Evolutionary conservation across 2,329 filamentous ascomycete genomes (phyloP).

Genomic region (Trichoderma hamatum): DNA sequence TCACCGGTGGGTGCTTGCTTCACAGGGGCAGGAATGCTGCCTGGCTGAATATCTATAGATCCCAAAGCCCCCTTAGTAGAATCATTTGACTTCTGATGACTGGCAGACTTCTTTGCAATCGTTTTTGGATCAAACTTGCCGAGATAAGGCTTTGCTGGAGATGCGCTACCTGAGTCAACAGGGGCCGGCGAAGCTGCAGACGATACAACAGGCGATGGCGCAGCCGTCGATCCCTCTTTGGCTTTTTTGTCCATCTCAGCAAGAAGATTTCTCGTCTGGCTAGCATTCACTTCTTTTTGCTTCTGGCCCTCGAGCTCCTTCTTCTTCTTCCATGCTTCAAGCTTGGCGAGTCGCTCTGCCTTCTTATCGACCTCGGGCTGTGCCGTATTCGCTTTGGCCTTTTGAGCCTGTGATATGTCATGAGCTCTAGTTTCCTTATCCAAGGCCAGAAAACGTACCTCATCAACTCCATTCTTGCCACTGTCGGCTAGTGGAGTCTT

Average conservation of each 20-base stretch:
- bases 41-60: slow-evolving; percentile 47
- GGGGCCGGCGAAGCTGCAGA: slow-evolving; percentile 55
- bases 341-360: slow-evolving; percentile 75
- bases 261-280: slow-evolving; percentile 67
- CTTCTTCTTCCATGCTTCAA: slow-evolving; percentile 92
- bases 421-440: slow-evolving; percentile 31
- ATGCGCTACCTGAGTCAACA: slow-evolving; percentile 46
- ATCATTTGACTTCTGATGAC: slow-evolving; percentile 59
- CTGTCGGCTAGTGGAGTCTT: slow-evolving; percentile 55
- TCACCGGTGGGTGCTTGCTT: slow-evolving; percentile 44
- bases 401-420: slow-evolving; percentile 52
- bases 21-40: slow-evolving; percentile 38
- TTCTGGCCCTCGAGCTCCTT: slow-evolving; percentile 76
- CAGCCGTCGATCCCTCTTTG: slow-evolving; percentile 48
- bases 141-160: slow-evolving; percentile 64
- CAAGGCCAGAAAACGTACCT: slow-evolving; percentile 38
- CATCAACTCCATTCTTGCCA: slow-evolving; percentile 53
- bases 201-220: slow-evolving; percentile 55
- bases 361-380: slow-evolving; percentile 73
- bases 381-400: slow-evolving; percentile 48
- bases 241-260: slow-evolving; percentile 75
- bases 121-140: slow-evolving; percentile 88
- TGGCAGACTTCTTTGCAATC: slow-evolving; percentile 76
- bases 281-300: slow-evolving; percentile 67
- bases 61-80: slow-evolving; percentile 55